A percentile compares a stretch with the other conserved stretches of the same genome.
Evolutionary conservation across 139 green algal genomes (phyloP).

Genomic region (Spirogloea muscicola): DNA sequence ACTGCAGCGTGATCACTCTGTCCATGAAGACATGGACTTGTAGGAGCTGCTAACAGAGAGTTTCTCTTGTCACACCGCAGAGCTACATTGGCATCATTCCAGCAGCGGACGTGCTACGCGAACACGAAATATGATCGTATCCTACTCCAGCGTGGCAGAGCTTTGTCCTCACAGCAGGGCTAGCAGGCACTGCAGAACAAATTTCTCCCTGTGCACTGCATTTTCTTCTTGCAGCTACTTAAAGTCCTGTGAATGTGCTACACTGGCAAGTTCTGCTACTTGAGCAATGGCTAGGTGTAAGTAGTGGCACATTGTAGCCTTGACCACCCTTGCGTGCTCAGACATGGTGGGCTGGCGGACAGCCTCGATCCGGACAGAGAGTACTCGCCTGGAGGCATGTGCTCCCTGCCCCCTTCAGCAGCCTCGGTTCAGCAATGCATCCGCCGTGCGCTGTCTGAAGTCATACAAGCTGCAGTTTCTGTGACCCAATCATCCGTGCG

Average conservation of each 20-base stretch:
- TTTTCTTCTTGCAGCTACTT: no score
- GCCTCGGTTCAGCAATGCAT: no score
- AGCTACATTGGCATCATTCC: constrained; percentile 6
- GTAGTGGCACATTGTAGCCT: constrained; percentile 19
- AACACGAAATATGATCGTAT: constrained; percentile 14
- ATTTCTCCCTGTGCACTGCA: not conserved
- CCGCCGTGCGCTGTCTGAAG: no score
- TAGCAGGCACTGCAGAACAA: not conserved
- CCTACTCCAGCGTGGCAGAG: not conserved
- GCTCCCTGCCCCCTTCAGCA: no score
- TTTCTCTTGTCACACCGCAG: not conserved
- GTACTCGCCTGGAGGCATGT: no score
- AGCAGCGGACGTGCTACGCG: constrained; percentile 4
- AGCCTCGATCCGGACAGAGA: constrained; percentile 20
- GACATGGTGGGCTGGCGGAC: constrained; percentile 47
- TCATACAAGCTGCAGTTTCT: no score
- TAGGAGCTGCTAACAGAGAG: no score
- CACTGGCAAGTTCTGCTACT: no score
- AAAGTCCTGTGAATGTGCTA: no score
- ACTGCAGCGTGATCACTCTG: not conserved
- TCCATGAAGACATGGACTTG: not conserved
- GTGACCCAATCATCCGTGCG: no score
- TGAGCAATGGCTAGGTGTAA: constrained; percentile 15
- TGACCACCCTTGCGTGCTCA: constrained; percentile 32
- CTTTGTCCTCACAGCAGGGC: not conserved